phyloP scores from a whole-genome alignment of 805 yeast genomes.

The Kuraishia capsulata region DNA sequence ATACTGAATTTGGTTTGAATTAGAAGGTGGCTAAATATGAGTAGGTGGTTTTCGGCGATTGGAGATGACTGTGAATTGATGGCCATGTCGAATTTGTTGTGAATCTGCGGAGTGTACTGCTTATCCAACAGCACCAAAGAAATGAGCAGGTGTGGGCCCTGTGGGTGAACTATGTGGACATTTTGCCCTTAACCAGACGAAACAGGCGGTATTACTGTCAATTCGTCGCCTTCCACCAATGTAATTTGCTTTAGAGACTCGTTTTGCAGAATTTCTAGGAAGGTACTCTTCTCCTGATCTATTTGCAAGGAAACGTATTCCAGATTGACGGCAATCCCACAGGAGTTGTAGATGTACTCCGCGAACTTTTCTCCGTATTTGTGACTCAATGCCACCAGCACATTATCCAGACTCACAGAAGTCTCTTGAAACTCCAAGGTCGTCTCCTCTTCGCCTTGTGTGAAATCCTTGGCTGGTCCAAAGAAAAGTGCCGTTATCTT shows the following conservation, averaged over 20 bases:
- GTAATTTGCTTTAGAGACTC: slow-evolving; percentile 1
- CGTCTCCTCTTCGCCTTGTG: slow-evolving; percentile 4
- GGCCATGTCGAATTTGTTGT: no score
- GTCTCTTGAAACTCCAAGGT: slow-evolving; percentile 4
- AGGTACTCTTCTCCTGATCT: slow-evolving; percentile 5
- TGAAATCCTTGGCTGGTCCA: slow-evolving; percentile 22
- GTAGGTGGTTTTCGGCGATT: no score
- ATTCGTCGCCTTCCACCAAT: slow-evolving; percentile 10
- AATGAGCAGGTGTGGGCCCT: no score
- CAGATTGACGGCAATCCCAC: slow-evolving; percentile 19
- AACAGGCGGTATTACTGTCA: slow-evolving; percentile 22
- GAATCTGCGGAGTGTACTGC: no score
- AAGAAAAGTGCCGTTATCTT: slow-evolving; percentile 16
- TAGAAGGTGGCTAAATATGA: no score
- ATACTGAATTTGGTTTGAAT: no score
- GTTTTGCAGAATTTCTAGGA: slow-evolving; percentile 2
- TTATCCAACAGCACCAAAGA: no score
- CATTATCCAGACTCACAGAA: neutral
- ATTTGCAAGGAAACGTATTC: slow-evolving; percentile 14
- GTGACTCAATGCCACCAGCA: no score
- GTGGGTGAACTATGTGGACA: neutral
- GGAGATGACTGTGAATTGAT: no score
- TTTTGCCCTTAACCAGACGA: slow-evolving; percentile 14
- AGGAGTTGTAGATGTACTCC: slow-evolving; percentile 11
- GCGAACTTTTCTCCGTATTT: slow-evolving; percentile 12